Percentiles rank a stretch among this genome's conserved stretches.
These are phyloP conservation scores for Cyberlindnera euphorbiae DNA, from an alignment of 805 yeast genomes.

Conservation along the genomic window DNA sequence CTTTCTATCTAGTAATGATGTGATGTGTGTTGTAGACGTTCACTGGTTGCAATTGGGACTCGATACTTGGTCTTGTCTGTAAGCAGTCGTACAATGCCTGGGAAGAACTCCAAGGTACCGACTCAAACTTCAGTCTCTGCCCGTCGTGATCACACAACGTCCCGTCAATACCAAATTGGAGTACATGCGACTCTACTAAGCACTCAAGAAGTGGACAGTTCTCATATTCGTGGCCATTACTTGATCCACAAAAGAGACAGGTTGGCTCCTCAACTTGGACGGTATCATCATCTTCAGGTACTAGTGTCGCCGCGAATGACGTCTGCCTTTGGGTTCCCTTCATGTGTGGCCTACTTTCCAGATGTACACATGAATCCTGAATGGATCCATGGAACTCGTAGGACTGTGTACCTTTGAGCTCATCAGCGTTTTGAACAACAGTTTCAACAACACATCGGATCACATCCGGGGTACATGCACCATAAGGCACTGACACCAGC, in stretches of 20 bases:
- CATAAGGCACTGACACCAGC: conserved; percentile 2
- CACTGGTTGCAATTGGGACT: not conserved
- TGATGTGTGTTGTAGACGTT: conserved; percentile 1
- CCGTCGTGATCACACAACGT: conserved; percentile 5
- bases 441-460: conserved; percentile 5
- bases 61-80: conserved; percentile 1
- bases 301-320: conserved; percentile 2
- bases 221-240: conserved; percentile 5
- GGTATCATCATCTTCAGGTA: not conserved
- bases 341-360: too few species aligned
- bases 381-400: not conserved
- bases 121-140: conserved; percentile 2
- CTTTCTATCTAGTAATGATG: not conserved
- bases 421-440: conserved; percentile 1
- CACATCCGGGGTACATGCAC: conserved; percentile 7
- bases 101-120: conserved; percentile 9
- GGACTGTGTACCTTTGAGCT: not conserved
- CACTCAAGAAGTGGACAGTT: conserved; percentile 9
- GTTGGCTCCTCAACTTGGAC: not conserved
- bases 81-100: conserved; percentile 1
- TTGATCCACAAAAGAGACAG: conserved; percentile 10
- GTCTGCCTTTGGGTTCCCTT: not conserved
- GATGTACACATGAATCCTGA: not conserved
- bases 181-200: conserved; percentile 3
- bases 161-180: conserved; percentile 5